Base-by-base conservation (phyloP, 805 yeast genomes). In the Myxozyma vanderwaltii region DNA sequence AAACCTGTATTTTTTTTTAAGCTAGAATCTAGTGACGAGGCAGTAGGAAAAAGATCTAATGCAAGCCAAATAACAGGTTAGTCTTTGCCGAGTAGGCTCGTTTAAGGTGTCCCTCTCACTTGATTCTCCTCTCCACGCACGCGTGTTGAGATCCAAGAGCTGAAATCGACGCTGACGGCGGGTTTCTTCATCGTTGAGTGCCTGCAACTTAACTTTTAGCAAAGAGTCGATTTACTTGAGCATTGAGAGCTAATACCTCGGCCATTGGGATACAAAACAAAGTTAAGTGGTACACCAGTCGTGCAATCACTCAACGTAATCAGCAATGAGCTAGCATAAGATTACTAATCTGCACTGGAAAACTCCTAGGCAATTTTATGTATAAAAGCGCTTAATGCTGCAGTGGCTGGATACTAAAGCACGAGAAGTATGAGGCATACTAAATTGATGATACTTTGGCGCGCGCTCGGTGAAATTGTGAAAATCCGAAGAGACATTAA, bases 1-100 rank as follows among this genome's bases (percentile, higher is more conserved):
- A 89, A 88, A 0, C 90, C 86, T 2, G 89, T 72, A 50, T 91
- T 89, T 71, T 86, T 88, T 76, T 91, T 91, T 64, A 91, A 76
- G 57, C 91, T 86, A 0, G 95, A 77, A 69, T 91, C 96, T 8
- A 84, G 35, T 53, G 63, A 17, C 49, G 57, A 26, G 39, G 62
- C 8, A 49, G 63, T 17, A 40, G 43, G 15, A 49, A 61, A 33
- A 41, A 70, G 46, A 41, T 65, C 68, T 41, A 40, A 17, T 12
- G 31, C 13, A 29, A 23, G 35, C 6, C 3, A 27, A 47, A 31
- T 19, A 38, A 21, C 36, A 12, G 7, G 23, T 24, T 5, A 12
- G 7, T 12, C 10, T 10, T 19, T 19, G 24, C 26, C 24, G 21
- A 7, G 17, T 23, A 29, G 15, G 1, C n/a, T 19, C 13, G n/a